phyloP scores from a whole-genome alignment of 1,284 basidiomycete species.

The Fomitopsis pinicola region DNA sequence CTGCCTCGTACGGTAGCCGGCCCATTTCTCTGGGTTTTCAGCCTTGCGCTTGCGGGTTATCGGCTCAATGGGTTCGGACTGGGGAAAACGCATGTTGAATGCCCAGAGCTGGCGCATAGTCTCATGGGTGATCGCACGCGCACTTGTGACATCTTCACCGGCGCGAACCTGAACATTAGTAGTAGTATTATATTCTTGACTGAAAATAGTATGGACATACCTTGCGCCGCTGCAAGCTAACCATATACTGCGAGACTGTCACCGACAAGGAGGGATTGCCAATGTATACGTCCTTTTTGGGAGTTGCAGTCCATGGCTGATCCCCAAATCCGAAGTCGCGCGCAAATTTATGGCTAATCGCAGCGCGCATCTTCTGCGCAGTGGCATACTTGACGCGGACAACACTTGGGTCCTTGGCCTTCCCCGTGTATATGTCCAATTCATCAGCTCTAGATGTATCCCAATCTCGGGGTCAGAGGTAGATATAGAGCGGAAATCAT shows the following conservation, averaged over 20 bases:
- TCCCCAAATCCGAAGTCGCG: neutral
- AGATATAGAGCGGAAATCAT: neutral
- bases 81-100: neutral
- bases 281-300: neutral
- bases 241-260: neutral
- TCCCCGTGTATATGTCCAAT: neutral
- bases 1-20: neutral
- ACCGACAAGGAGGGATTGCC: neutral
- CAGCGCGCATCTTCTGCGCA: neutral
- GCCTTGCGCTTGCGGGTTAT: neutral
- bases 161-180: neutral
- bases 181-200: too few species aligned
- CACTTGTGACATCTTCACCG: neutral
- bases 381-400: neutral
- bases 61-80: neutral
- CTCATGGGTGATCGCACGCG: neutral
- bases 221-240: neutral
- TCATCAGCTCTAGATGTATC: neutral
- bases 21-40: neutral
- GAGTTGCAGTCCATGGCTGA: neutral
- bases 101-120: neutral
- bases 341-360: neutral
- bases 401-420: neutral
- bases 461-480: neutral
- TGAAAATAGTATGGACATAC: neutral